phyloP scores from a whole-genome alignment of 441 rosid genomes.

The Populus hybrid region DNA sequence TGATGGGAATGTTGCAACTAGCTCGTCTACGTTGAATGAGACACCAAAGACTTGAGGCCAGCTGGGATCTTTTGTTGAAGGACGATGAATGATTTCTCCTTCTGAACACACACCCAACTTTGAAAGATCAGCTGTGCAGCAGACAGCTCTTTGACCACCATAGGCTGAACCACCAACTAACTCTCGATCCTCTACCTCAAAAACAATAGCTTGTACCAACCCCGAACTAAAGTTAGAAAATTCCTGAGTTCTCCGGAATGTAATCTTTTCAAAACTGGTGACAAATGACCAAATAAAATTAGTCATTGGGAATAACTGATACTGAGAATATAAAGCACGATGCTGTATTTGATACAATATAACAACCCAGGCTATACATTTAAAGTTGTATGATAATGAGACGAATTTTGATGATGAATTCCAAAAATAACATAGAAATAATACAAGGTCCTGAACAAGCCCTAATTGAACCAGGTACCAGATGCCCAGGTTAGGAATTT shows the following conservation, averaged over 20 bases:
- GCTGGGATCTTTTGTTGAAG: slow-evolving; percentile 52
- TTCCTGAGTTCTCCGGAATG: slow-evolving; percentile 54
- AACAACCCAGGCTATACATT: neutral
- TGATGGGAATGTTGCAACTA: slow-evolving; percentile 44
- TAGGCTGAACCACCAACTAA: slow-evolving; percentile 91
- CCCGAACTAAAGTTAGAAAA: slow-evolving; percentile 48
- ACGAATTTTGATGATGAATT: neutral
- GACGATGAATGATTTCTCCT: slow-evolving; percentile 81
- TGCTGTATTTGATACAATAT: neutral
- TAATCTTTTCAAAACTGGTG: slow-evolving; percentile 78
- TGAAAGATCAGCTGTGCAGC: slow-evolving; percentile 90
- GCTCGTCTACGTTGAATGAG: slow-evolving; percentile 44
- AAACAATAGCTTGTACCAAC: slow-evolving; percentile 65
- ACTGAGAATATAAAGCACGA: neutral
- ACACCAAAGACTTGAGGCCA: slow-evolving; percentile 84
- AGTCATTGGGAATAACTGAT: neutral
- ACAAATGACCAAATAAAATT: slow-evolving; percentile 13
- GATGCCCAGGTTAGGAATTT: neutral
- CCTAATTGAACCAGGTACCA: neutral
- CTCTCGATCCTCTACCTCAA: slow-evolving; percentile 90
- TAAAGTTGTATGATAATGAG: neutral
- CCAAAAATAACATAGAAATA: neutral
- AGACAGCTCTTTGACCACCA: slow-evolving; percentile 96
- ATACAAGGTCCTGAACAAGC: neutral
- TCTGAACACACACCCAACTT: slow-evolving; percentile 75